A percentile compares a stretch with the other conserved stretches of the same genome.
Conservation (phyloP, 78 protist genomes). For the Andalucia godoyi region DNA sequence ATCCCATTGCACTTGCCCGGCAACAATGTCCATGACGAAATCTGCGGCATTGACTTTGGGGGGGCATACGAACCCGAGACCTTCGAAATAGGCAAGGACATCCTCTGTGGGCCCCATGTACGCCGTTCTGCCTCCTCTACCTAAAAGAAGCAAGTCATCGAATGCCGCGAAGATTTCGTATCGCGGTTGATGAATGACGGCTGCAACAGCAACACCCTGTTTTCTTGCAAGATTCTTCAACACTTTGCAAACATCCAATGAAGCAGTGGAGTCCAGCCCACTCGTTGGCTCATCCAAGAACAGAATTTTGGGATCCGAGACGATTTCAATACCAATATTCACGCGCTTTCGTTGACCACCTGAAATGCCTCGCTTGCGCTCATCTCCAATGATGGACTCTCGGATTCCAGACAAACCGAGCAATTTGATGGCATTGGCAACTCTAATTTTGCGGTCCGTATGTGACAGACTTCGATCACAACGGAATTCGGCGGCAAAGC, state of each 20-base stretch:
- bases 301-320: conserved; percentile 7
- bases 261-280: background rate
- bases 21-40: conserved; percentile 10
- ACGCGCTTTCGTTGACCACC: conserved; percentile 69
- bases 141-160: conserved; percentile 17
- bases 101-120: conserved; percentile 17
- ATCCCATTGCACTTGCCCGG: background rate
- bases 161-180: conserved; percentile 7
- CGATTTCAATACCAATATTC: conserved; percentile 32
- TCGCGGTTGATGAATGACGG: conserved; percentile 52
- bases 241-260: background rate
- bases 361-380: conserved; percentile 34
- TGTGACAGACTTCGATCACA: background rate
- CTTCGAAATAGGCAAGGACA: conserved; percentile 14
- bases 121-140: conserved; percentile 18
- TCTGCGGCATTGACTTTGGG: conserved; percentile 29
- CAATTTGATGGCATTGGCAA: conserved; percentile 7
- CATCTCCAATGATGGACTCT: conserved; percentile 35
- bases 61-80: conserved; percentile 24
- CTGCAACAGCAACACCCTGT: conserved; percentile 16
- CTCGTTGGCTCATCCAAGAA: conserved; percentile 54
- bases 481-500: background rate
- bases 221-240: background rate
- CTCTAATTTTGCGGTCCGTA: background rate
- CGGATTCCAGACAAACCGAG: conserved; percentile 22